Conservation (phyloP, 108 stramenopile genomes). For the Fragilaria crotonensis region DNA sequence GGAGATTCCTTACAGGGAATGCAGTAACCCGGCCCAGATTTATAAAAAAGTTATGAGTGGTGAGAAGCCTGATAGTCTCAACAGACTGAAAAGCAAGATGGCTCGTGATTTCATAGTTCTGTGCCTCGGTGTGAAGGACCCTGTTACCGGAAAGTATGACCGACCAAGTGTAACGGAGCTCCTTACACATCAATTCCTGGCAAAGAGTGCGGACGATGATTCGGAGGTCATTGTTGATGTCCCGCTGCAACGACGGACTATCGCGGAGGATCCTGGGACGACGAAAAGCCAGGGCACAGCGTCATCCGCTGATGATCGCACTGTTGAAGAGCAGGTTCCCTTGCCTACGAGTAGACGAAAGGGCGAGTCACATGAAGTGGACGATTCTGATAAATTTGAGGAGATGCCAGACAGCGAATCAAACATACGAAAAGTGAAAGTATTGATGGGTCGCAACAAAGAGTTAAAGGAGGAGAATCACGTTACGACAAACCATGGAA, state of each 20-base stretch:
- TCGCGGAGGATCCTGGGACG: slow-evolving; percentile 30
- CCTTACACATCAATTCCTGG: slow-evolving; percentile 69
- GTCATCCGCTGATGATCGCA: not conserved
- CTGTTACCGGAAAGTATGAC: slow-evolving; percentile 41
- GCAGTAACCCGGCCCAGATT: slow-evolving; percentile 90
- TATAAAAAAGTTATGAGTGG: slow-evolving; percentile 90
- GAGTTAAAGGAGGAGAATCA: slow-evolving; percentile 46
- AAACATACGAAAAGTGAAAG: slow-evolving; percentile 76
- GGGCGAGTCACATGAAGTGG: too few species aligned
- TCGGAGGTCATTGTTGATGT: slow-evolving; percentile 70
- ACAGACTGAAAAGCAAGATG: slow-evolving; percentile 59
- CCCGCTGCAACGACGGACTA: slow-evolving; percentile 58
- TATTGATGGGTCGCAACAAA: slow-evolving; percentile 79
- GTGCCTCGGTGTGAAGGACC: slow-evolving; percentile 76
- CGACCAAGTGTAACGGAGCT: slow-evolving; percentile 73
- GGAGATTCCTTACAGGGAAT: slow-evolving; percentile 94
- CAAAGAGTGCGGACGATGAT: slow-evolving; percentile 63
- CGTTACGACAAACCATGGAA: not conserved
- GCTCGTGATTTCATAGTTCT: slow-evolving; percentile 83
- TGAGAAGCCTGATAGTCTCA: slow-evolving; percentile 75
- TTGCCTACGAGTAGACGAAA: too few species aligned
- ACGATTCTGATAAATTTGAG: slow-evolving; percentile 59
- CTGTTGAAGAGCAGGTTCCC: not conserved
- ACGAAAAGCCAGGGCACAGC: not conserved
- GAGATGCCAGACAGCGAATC: slow-evolving; percentile 86